Base-by-base conservation (phyloP, 257 asterid species). In the Capsicum pubescens region DNA sequence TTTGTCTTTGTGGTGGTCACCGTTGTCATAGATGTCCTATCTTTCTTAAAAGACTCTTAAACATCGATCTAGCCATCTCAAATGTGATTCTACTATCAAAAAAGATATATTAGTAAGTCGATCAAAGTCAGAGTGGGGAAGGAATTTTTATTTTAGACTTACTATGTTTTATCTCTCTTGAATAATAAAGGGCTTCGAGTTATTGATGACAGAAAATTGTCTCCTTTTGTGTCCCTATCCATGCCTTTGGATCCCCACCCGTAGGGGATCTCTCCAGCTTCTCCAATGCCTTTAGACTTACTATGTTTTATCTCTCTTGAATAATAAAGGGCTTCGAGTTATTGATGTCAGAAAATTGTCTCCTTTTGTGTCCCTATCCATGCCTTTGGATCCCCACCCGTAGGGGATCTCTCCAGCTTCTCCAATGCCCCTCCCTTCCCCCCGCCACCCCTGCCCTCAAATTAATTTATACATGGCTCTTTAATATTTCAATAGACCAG, bases 41-140 rank as follows among this genome's bases (percentile, higher is more conserved):
- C 81, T 76, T 76, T 76, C 81, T 76, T 76, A 76, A 76, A 76
- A 36, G 81, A 13, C 26, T 74, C 61, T 74, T 74, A 74, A 13
- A 46, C 52, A 3, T 48, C 11, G 44, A 39, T 48, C 17, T 26
- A 19, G 36, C 15, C 6, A 12, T 64, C 44, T 12, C 46, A 26
- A 32, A 26, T 76, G 63, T 76, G 26, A 7, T 21, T 50, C 21
- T 52, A 26, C 15, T 52, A 8, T 26, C 32, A 26, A 26, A 26
- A 26, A 26, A 26, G 32, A 1, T 26, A 26, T 26, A 26, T 26
- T 26, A 26, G 32, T 26, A 26, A 26, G 32, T 26, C 32, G 32
- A 26, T 26, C 32, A 26, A 26, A 26, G 32, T 26, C 2, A 26
- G 2, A 26, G 32, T 26, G 32, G 32, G 2, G 32, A 26, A 26